A percentile compares a stretch with the other conserved stretches of the same genome.
Evolutionary conservation across 2,329 filamentous ascomycete species (phyloP).

Genomic region (Orbilia quercus): DNA sequence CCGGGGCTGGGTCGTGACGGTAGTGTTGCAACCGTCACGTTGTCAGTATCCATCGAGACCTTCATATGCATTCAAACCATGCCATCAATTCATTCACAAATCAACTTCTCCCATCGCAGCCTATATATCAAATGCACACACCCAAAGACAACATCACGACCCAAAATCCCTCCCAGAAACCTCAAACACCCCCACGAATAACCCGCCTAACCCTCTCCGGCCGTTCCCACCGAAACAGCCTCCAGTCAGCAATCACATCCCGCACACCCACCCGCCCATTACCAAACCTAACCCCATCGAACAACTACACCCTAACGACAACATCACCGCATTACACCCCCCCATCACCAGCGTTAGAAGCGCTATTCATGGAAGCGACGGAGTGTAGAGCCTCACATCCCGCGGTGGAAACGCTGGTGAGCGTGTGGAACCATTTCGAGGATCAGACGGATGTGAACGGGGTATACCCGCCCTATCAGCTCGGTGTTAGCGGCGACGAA

Average conservation of each 20-base stretch:
- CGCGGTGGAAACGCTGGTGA: slow-evolving; percentile 17
- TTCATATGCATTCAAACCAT: no score
- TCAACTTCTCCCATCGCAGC: no score
- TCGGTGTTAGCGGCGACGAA: slow-evolving; percentile 22
- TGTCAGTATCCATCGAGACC: no score
- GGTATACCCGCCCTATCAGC: slow-evolving; percentile 26
- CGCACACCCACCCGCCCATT: background rate
- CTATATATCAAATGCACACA: background rate
- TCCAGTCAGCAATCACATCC: background rate
- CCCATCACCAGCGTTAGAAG: slow-evolving; percentile 7
- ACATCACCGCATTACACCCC: slow-evolving; percentile 16
- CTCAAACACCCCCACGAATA: slow-evolving; percentile 9
- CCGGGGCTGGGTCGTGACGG: no score
- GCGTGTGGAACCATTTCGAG: slow-evolving; percentile 8
- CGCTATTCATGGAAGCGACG: slow-evolving; percentile 40
- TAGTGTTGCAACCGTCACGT: no score
- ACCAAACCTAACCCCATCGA: slow-evolving; percentile 5
- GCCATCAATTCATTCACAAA: no score
- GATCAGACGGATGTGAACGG: slow-evolving; percentile 13
- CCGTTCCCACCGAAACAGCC: slow-evolving; percentile 2
- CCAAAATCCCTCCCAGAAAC: background rate
- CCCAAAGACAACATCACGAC: background rate
- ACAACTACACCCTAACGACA: slow-evolving; percentile 16
- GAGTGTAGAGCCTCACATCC: slow-evolving; percentile 35
- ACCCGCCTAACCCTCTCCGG: slow-evolving; percentile 5